Evolutionary conservation across 192 early-diverging fungal genomes (phyloP), one percentile per base, ranked within the genome.

Genomic region (Coemansia sp.): DNA sequence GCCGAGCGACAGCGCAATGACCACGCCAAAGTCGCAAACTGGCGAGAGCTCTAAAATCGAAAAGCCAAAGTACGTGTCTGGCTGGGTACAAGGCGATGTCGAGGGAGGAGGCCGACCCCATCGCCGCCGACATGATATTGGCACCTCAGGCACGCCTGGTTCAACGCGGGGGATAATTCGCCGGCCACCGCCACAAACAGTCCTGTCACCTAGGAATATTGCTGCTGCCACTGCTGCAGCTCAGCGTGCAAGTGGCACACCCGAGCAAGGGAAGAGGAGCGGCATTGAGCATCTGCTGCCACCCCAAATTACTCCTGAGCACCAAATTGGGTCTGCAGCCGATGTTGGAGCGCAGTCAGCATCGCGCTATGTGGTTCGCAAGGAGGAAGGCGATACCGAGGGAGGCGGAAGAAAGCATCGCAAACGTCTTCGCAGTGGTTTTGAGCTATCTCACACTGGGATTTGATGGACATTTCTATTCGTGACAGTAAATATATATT

Each of bases 21-120:
- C 79, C 7, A 81, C 79, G 9, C 79, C 79, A 36, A 71, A 76
- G 65, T 73, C 74, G 38, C 72, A 67, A n/a, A 55, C 67, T 16
- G 57, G 71, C 15, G 63, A 70, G 24, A 41, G 29, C 24, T 27
- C 60, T 2, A 53, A 24, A 24, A 60, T 20, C 20, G 76, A 72
- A 46, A 67, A 53, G 40, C 50, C 52, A 8, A 79, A 40, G 43
- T 76, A 81, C 39, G 71, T 76, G 20, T 34, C 74, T 8, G 71
- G 64, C 65, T 63, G 79, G 68, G n/a, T 50, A 3, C 74, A 77
- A 3, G 80, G 80, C 55, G 80, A 82, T 7, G 24, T 77, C 10
- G 75, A 77, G 49, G 80, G 80, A 9, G 80, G 80, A 2, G 80
- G 80, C 8, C 65, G 80, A n/a, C 80, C 66, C 15, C 80, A 82